Percentiles rank a stretch among this genome's conserved stretches.
These are phyloP conservation scores for Candida nonsorbophila DNA, from an alignment of 805 yeast genomes.

Conservation along the genomic window DNA sequence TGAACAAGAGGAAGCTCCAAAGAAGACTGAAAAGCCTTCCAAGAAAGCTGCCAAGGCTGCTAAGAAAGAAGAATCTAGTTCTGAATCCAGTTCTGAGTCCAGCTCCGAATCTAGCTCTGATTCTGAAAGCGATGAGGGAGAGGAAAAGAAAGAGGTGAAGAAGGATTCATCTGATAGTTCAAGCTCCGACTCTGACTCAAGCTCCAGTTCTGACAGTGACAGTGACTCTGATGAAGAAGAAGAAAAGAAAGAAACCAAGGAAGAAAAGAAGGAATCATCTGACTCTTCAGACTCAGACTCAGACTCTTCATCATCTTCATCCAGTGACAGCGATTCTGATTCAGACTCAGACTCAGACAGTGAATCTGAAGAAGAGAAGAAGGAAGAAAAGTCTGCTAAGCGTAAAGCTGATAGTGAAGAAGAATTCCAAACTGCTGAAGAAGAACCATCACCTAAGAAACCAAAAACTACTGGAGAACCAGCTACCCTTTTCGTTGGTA, in stretches of 20 bases:
- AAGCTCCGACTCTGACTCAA: slow-evolving; percentile 7
- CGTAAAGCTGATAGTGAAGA: slow-evolving; percentile 33
- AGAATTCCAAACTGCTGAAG: slow-evolving; percentile 28
- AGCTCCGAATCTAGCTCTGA: slow-evolving; percentile 24
- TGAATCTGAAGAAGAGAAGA: slow-evolving; percentile 27
- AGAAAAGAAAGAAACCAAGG: slow-evolving; percentile 9
- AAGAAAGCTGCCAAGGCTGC: slow-evolving; percentile 14
- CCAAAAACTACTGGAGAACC: slow-evolving; percentile 56
- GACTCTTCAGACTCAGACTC: slow-evolving; percentile 16
- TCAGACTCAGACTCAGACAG: slow-evolving; percentile 12
- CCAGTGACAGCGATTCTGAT: slow-evolving; percentile 8
- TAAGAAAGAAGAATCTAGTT: slow-evolving; percentile 17
- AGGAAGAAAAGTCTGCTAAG: slow-evolving; percentile 29
- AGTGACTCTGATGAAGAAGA: slow-evolving; percentile 11
- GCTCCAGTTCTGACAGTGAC: slow-evolving; percentile 26
- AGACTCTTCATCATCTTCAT: slow-evolving; percentile 19
- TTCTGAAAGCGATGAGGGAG: slow-evolving; percentile 27
- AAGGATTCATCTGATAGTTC: slow-evolving; percentile 16
- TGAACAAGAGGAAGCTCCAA: slow-evolving; percentile 13
- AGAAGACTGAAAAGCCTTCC: slow-evolving; percentile 15
- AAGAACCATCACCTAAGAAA: slow-evolving; percentile 45
- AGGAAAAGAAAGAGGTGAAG: slow-evolving; percentile 19
- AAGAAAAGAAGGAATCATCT: slow-evolving; percentile 9
- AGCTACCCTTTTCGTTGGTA: slow-evolving; percentile 91
- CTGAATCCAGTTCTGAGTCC: slow-evolving; percentile 17